Evolutionary conservation across 2,329 filamentous ascomycete genomes (phyloP), one percentile per base, ranked within the genome.

Genomic region (Colletotrichum melonis): DNA sequence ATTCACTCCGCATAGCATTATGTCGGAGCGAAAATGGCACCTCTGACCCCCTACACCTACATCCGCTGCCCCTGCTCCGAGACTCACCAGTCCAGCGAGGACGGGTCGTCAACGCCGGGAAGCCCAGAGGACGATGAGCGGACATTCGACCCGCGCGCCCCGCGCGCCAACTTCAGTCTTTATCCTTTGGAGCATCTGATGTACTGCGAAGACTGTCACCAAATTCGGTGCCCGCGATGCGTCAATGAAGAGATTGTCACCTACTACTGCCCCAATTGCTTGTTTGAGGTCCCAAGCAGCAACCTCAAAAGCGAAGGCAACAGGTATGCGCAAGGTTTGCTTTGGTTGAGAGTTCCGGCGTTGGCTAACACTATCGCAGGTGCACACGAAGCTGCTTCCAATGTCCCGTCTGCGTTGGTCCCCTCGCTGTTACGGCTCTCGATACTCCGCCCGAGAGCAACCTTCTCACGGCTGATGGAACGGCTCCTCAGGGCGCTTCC

Each of bases 141-240:
- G 74, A 93, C 94, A 4, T 98, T 99, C 82, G 94, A 99, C 80
- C 95, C 97, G 2, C 92, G 93, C 78, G 92, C 92, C 74, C 90
- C 94, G 19, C 92, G 95, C 49, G 94, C 97, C 72, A 97, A 95
- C 82, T 98, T 95, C 86, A 95, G 95, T 76, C 88, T 99, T 38
- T 98, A 96, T 80, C 96, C 97, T 1, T 91, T 98, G 57, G 96
- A 98, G 80, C 92, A 98, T 80, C 90, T 99, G 30, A 89, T 98
- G 54, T 99, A 97, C 86, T 99, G 97, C 86, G 96, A 98, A 81
- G 97, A 98, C 81, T 99, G 97, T 82, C 95, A 97, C 81, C 93
- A 98, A 83, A 97, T 98, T 75, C 93, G 97, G 77, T 99, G 97
- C 81, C 94, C 95, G 6, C 89, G 95, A 84, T 99, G 97, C 80